Conservation (phyloP, 2,329 filamentous ascomycete genomes). For the Trichoderma sp. region DNA sequence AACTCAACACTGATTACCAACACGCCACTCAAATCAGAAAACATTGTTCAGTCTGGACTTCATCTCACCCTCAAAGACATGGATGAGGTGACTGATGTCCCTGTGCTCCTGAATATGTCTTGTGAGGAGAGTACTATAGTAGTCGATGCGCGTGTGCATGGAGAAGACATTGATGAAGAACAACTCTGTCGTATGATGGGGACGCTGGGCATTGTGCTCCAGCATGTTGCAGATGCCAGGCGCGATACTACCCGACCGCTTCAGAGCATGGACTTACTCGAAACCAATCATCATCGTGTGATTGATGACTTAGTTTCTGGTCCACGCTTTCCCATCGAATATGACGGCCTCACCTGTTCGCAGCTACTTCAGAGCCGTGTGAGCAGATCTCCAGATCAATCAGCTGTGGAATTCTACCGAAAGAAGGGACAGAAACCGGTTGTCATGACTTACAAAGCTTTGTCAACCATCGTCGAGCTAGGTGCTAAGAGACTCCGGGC, state of each 20-base stretch:
- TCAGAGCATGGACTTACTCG: not conserved
- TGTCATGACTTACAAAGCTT: not conserved
- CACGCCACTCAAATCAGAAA: not conserved
- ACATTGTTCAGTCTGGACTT: not conserved
- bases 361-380: not conserved
- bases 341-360: not conserved
- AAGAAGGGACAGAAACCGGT: not conserved
- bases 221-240: not conserved
- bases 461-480: not conserved
- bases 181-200: not conserved
- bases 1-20: not conserved
- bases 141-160: not conserved
- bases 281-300: not conserved
- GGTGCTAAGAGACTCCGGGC: not conserved
- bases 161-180: not conserved
- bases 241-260: not conserved
- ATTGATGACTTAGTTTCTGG: not conserved
- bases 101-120: not conserved
- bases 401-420: not conserved
- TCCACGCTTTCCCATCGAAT: not conserved
- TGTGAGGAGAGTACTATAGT: not conserved
- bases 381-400: not conserved
- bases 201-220: not conserved
- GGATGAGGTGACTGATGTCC: not conserved
- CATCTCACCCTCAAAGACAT: not conserved